Conservation (phyloP, 1,284 basidiomycete species). For the Marasmius oreades region DNA sequence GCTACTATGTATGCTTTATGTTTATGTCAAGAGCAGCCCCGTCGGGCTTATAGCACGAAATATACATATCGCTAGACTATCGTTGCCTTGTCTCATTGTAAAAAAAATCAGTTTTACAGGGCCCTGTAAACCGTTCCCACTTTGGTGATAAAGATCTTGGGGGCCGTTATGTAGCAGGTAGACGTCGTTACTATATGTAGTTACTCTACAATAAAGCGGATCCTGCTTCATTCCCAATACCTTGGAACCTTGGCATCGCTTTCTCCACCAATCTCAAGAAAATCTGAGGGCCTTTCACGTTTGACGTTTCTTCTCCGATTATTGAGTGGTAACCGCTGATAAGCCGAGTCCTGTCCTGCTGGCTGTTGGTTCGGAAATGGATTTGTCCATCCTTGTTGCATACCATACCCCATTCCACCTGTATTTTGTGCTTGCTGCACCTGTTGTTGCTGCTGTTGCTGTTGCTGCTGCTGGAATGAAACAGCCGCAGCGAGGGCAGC, state of each 20-base stretch:
- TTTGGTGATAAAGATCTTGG: no score
- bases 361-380: conserved; percentile 61
- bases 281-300: conserved; percentile 78
- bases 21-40: no score
- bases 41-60: no score
- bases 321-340: conserved; percentile 77
- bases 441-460: conserved; percentile 31
- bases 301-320: conserved; percentile 72
- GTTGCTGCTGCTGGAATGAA: conserved; percentile 47
- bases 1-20: not conserved
- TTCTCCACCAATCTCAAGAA: conserved; percentile 68
- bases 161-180: no score
- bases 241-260: conserved; percentile 59
- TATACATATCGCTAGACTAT: no score
- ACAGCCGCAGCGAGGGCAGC: conserved; percentile 52
- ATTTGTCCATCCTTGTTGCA: conserved; percentile 44
- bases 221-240: conserved; percentile 65
- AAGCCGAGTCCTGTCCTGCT: conserved; percentile 71
- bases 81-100: no score
- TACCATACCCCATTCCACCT: conserved; percentile 34
- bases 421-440: conserved; percentile 17
- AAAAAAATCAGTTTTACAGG: no score
- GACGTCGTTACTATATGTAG: no score
- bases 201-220: not conserved
- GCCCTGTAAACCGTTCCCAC: no score